Percentiles rank a stretch among this genome's conserved stretches.
These are phyloP conservation scores for Daldinia caldariorum DNA, from an alignment of 495 filamentous ascomycete species.

Conservation along the genomic window DNA sequence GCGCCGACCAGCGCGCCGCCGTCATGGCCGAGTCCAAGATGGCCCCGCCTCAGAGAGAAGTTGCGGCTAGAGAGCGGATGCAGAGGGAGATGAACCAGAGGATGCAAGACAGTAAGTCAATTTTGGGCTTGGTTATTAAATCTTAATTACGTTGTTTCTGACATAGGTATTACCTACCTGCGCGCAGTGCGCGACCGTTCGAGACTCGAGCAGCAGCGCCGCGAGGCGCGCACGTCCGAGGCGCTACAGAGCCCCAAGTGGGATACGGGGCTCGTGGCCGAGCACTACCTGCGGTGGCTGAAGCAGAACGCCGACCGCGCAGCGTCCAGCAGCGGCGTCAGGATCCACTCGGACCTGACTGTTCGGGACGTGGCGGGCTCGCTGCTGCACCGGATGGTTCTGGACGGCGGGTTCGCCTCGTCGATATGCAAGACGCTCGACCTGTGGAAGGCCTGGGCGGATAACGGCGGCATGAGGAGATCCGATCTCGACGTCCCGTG, in stretches of 20 bases:
- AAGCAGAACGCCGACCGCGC: slow-evolving; percentile 39
- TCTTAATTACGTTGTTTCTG: too few species aligned
- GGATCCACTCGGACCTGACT: slow-evolving; percentile 34
- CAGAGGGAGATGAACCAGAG: slow-evolving; percentile 52
- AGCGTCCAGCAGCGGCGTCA: neutral
- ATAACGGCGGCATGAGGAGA: slow-evolving; percentile 66
- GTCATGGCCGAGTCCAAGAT: slow-evolving; percentile 58
- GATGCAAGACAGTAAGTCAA: slow-evolving; percentile 51
- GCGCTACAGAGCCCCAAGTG: slow-evolving; percentile 67
- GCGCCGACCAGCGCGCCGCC: slow-evolving; percentile 53
- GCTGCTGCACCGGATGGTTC: slow-evolving; percentile 64
- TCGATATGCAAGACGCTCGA: slow-evolving; percentile 62
- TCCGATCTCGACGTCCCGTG: slow-evolving; percentile 59
- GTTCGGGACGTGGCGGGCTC: slow-evolving; percentile 58
- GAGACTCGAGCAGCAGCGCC: slow-evolving; percentile 52
- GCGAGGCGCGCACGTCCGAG: slow-evolving; percentile 58
- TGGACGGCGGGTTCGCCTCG: slow-evolving; percentile 57
- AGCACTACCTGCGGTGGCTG: slow-evolving; percentile 61
- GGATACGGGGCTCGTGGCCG: slow-evolving; percentile 61
- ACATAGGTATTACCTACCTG: neutral
- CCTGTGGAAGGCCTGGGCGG: slow-evolving; percentile 66
- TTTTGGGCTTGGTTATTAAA: too few species aligned
- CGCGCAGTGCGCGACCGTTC: slow-evolving; percentile 50
- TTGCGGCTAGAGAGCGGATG: slow-evolving; percentile 50
- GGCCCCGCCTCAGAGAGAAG: slow-evolving; percentile 56